Evolutionary conservation across 2,329 filamentous ascomycete species (phyloP).

Genomic region (Ophiostoma sp.): DNA sequence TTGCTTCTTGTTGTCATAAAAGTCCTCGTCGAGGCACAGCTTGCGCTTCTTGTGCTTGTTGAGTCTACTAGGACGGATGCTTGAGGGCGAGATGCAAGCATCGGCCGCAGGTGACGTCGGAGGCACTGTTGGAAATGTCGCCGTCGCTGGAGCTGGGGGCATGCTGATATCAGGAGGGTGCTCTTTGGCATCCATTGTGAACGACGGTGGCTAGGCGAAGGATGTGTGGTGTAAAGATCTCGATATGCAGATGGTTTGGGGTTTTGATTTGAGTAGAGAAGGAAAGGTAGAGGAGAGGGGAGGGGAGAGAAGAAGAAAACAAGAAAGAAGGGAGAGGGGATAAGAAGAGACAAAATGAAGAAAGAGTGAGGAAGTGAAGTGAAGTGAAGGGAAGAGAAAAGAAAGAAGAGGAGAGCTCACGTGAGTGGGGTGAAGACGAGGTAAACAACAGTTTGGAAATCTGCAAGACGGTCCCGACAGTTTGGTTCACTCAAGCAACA

Average conservation of each 20-base stretch:
- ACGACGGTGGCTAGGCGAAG: neutral
- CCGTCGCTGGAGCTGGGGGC: neutral
- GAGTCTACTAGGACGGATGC: neutral
- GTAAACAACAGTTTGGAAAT: neutral
- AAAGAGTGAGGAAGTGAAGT: neutral
- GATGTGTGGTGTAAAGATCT: neutral
- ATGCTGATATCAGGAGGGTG: neutral
- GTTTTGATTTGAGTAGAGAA: neutral
- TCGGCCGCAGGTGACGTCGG: neutral
- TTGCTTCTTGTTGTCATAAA: neutral
- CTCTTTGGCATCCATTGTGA: neutral
- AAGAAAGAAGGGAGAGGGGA: neutral
- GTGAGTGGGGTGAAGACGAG: conserved; percentile 2
- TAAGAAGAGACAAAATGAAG: neutral
- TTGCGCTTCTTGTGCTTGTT: neutral
- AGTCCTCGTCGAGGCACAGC: neutral
- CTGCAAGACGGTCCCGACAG: neutral
- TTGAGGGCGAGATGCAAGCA: neutral
- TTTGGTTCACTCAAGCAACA: neutral
- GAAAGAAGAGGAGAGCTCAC: neutral
- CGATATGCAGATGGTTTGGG: neutral
- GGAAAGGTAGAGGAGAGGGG: neutral
- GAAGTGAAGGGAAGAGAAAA: neutral
- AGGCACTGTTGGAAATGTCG: neutral
- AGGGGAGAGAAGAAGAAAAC: neutral